Conservation (phyloP, 306 rosid genomes). For the Abrus pulchellus region DNA sequence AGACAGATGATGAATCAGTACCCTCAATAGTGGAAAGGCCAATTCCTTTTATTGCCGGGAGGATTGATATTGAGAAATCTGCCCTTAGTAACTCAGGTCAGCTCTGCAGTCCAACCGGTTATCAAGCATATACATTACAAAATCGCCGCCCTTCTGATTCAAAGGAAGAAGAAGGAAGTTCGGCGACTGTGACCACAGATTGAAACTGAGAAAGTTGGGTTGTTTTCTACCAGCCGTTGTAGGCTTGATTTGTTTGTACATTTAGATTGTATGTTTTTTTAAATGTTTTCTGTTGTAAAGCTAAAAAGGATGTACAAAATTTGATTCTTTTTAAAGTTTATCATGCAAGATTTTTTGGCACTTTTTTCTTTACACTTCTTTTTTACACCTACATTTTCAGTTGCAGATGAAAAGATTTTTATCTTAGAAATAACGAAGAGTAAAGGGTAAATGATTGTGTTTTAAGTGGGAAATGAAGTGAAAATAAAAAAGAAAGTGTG, state of each 20-base stretch:
- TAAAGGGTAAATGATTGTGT: background rate
- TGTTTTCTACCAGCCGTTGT: slow-evolving; percentile 46
- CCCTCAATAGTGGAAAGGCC: slow-evolving; percentile 85
- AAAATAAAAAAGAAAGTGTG: too few species aligned
- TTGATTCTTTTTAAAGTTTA: slow-evolving; percentile 48
- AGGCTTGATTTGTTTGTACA: slow-evolving; percentile 50
- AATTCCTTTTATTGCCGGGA: slow-evolving; percentile 74
- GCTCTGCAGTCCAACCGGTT: slow-evolving; percentile 69
- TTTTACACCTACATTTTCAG: background rate
- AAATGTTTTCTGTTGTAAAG: slow-evolving; percentile 54
- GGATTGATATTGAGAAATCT: slow-evolving; percentile 78
- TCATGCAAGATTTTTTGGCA: slow-evolving; percentile 31
- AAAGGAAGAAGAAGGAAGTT: slow-evolving; percentile 51
- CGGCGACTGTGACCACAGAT: slow-evolving; percentile 35
- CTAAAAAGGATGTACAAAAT: slow-evolving; percentile 48
- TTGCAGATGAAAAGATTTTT: background rate
- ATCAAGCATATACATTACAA: slow-evolving; percentile 61
- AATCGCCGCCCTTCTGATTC: slow-evolving; percentile 10
- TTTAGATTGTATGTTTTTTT: slow-evolving; percentile 45
- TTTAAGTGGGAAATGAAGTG: background rate
- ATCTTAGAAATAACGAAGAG: background rate
- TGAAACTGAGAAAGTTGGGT: slow-evolving; percentile 41
- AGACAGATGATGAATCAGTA: slow-evolving; percentile 74
- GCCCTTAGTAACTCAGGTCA: slow-evolving; percentile 66
- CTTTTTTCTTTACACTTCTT: background rate